A percentile compares a stretch with the other conserved stretches of the same genome.
Conservation (phyloP, 1,284 basidiomycete genomes). For the Irpex sp. region DNA sequence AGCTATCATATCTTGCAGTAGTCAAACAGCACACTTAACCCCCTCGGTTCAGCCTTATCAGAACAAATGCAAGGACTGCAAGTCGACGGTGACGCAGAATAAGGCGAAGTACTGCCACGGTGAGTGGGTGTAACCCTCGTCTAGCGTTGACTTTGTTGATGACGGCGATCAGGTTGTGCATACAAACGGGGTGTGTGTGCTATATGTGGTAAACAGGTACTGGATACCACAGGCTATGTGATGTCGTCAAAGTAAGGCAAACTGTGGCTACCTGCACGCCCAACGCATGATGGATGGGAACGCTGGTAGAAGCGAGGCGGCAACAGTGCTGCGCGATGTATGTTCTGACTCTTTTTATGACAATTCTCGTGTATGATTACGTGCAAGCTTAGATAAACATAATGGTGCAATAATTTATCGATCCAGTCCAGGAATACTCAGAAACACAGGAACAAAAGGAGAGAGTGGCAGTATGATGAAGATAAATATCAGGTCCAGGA, state of each 20-base stretch:
- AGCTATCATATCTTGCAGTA: slow-evolving; percentile 21
- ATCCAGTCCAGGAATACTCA: too few relatives aligned
- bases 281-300: background rate
- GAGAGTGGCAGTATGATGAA: too few relatives aligned
- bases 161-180: slow-evolving; percentile 59
- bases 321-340: background rate
- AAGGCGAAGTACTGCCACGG: slow-evolving; percentile 84
- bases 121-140: slow-evolving; percentile 28
- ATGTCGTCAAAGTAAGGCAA: slow-evolving; percentile 72
- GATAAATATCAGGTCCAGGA: too few relatives aligned
- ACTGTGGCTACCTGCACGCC: background rate
- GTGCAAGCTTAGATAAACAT: background rate
- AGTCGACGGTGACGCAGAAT: slow-evolving; percentile 77
- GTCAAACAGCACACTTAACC: slow-evolving; percentile 5
- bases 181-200: slow-evolving; percentile 81
- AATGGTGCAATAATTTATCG: background rate
- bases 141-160: slow-evolving; percentile 5
- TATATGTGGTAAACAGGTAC: slow-evolving; percentile 80
- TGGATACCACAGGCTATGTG: slow-evolving; percentile 76
- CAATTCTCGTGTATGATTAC: background rate
- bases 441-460: too few relatives aligned
- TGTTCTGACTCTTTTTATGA: background rate
- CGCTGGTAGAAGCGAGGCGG: background rate
- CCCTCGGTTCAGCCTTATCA: slow-evolving; percentile 62
- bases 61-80: slow-evolving; percentile 81